A percentile compares a stretch with the other conserved stretches of the same genome.
Conservation (phyloP, 148 eudicot species). For the Talinum fruticosum region DNA sequence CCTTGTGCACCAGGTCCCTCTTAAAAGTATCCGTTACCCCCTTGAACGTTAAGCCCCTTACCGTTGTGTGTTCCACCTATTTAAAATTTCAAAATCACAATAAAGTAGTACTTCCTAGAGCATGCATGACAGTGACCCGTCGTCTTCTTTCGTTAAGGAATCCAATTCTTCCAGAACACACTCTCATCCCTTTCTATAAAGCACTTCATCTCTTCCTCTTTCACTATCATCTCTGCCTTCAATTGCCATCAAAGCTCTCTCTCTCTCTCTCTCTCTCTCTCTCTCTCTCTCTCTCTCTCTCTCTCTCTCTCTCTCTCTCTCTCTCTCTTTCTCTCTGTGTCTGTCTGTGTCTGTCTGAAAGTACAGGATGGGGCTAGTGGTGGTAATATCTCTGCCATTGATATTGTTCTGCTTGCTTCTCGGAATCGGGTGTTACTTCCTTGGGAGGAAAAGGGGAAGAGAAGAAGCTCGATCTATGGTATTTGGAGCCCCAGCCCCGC, state of each 20-base stretch:
- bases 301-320: not conserved
- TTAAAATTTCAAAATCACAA: slow-evolving; percentile 13
- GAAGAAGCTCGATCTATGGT: slow-evolving; percentile 37
- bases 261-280: not conserved
- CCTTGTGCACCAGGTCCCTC: not conserved
- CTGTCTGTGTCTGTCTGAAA: no score
- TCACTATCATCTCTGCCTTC: not conserved
- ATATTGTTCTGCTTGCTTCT: slow-evolving; percentile 33
- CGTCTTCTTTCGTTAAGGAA: slow-evolving; percentile 16
- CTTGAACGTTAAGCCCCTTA: slow-evolving; percentile 5
- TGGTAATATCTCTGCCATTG: slow-evolving; percentile 43
- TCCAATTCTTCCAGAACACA: slow-evolving; percentile 13
- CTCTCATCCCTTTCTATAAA: slow-evolving; percentile 14
- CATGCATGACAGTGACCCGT: not conserved
- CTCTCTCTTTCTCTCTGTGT: not conserved
- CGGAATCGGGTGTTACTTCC: slow-evolving; percentile 41
- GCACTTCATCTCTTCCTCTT: not conserved
- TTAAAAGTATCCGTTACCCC: slow-evolving; percentile 23
- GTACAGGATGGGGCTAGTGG: slow-evolving; percentile 35
- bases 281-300: not conserved
- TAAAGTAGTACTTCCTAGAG: slow-evolving; percentile 11
- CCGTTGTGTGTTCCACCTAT: slow-evolving; percentile 14
- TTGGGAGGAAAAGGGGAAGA: slow-evolving; percentile 40
- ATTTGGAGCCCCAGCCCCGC: slow-evolving; percentile 39
- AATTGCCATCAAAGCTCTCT: not conserved